Evolutionary conservation across 768 basidiomycete species (phyloP), one percentile per base, ranked within the genome.

Genomic region (Boletus rubropictus): DNA sequence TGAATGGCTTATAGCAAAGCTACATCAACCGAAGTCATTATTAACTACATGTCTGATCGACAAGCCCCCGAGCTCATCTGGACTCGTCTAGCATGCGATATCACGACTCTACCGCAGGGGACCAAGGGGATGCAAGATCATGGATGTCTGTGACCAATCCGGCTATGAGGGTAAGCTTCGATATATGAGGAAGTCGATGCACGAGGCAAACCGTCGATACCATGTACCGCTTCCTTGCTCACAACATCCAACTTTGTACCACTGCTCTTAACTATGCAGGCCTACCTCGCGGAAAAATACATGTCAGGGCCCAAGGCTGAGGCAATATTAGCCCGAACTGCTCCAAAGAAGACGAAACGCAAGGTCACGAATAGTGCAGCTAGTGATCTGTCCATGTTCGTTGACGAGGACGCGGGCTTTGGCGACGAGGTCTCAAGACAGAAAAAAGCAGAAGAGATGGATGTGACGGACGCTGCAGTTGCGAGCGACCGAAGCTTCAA

Each of bases 241-340:
- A n/a, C n/a, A n/a, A n/a, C n/a, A n/a, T n/a, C n/a, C n/a, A n/a
- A n/a, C n/a, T n/a, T n/a, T n/a, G n/a, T 14, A 18, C 17, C 40
- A 21, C 12, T 6, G 10, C 29, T 18, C 2, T 22, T 35, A 42
- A 59, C 54, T 33, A 76, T 94, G 72, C 84, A 91, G 64, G 74
- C 88, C 20, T 94, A 94, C 64, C 77, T 94, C 15, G 90, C 90
- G 0, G 78, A 84, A 54, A 90, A 89, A 52, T 98, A 98, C 72
- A 95, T 97, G 93, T 84, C 92, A 5, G 95, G 95, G 1, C 82
- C 90, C 0, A 98, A 97, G 60, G 92, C 94, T 2, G 95, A 97
- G 56, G 93, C 91, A 6, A 98, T 98, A 52, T 75, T 97, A 7
- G 74, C 92, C 4, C 80, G 80, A 37, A 65, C 77, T 0, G 72